These are phyloP conservation scores for Antitrichia curtipendula DNA, from an alignment of 225 moss, liverwort and hornwort genomes.

Conservation along the genomic window DNA sequence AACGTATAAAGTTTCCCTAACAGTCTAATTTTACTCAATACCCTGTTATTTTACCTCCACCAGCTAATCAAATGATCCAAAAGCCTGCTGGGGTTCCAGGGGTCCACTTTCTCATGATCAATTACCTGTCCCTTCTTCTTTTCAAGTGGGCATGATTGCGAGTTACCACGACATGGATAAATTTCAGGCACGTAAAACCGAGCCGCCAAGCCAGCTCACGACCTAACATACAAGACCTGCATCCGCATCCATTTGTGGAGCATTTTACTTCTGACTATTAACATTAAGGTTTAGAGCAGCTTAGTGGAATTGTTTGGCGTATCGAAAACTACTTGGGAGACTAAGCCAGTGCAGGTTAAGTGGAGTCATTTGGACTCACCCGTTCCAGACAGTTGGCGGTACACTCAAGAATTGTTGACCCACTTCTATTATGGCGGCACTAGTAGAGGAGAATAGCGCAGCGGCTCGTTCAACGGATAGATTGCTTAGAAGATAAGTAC, in stretches of 20 bases:
- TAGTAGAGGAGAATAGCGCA: constrained; percentile 62
- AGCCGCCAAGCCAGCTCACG: constrained; percentile 25
- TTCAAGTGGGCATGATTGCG: constrained; percentile 10
- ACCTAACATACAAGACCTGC: constrained; percentile 33
- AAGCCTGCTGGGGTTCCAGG: neutral
- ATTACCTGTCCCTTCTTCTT: constrained; percentile 20
- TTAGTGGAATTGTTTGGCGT: neutral
- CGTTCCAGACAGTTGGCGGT: constrained; percentile 94
- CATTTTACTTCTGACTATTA: constrained; percentile 8
- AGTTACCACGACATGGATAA: constrained; percentile 1
- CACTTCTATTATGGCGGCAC: constrained; percentile 79
- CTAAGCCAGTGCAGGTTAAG: neutral
- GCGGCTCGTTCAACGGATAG: constrained; percentile 68
- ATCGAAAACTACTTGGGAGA: neutral
- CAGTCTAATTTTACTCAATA: neutral
- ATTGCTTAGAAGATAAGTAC: constrained; percentile 23
- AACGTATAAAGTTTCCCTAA: neutral
- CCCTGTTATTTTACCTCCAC: neutral
- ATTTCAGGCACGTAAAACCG: constrained; percentile 15
- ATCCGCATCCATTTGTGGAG: constrained; percentile 20
- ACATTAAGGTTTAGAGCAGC: neutral
- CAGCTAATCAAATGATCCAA: neutral
- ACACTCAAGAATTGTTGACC: constrained; percentile 68
- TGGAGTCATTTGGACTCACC: constrained; percentile 38
- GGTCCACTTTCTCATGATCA: neutral